Base-by-base conservation (phyloP, 768 basidiomycete species). In the Suillus decipiens region DNA sequence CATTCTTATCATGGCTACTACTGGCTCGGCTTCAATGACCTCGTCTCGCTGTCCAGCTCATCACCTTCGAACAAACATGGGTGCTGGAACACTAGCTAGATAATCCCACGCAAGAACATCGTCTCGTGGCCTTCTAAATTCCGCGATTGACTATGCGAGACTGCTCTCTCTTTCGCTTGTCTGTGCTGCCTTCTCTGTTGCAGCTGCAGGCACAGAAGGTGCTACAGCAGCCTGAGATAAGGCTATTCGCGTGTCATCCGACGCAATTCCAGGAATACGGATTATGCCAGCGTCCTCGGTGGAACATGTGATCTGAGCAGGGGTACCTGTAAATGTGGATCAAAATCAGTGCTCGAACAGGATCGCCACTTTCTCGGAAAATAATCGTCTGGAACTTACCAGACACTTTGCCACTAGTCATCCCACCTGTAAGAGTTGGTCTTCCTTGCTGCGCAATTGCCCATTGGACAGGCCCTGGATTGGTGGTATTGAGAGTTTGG, bases 241-340 rank as follows among this genome's bases (percentile, higher is more conserved):
- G 3, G 92, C 91, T 72, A 95, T 84, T 60, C 93, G 87, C 2
- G 94, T 93, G 67, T 95, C 90, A 71, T 97, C 95, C 2, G 93
- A 92, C 1, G 93, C 88, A 72, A 96, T 96, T 34, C 95, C 96
- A 37, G 96, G 96, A 66, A 98, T 93, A 51, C 93, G 89, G 62
- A 98, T 95, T 66, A 83, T 77, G 42, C 77, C 81, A 34, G 81
- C 76, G 64, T 89, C 89, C 58, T 92, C 92, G 47, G 84, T 77
- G 43, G 81, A 79, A 62, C 86, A 80, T 39, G 87, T 80, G 47
- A 91, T 75, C 71, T 90, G 86, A 17, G 92, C 85, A n/a, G 92
- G 92, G 4, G 92, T 91, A 43, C 92, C 87, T 83, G 60, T 59
- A 39, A 10, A 42, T 59, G 34, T 47, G 15, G 31, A 57, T 54